These are phyloP conservation scores for Alternaria arbusti DNA, from an alignment of 2,329 filamentous ascomycete species.

Conservation along the genomic window DNA sequence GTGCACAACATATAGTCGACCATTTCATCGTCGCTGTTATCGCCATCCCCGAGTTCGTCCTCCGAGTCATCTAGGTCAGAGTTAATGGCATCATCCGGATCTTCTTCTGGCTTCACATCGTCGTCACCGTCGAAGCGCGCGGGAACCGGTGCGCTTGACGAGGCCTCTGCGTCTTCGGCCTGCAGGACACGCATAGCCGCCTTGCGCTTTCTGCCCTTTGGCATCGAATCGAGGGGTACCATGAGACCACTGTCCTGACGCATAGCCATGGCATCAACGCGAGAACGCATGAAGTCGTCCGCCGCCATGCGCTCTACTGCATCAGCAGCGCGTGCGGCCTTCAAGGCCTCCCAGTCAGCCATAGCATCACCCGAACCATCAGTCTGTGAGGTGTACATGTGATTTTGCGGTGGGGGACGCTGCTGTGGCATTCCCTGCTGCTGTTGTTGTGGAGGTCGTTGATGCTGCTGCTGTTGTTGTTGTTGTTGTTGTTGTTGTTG, in stretches of 20 bases:
- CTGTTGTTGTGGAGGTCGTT: conserved; percentile 14
- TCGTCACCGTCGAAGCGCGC: conserved; percentile 64
- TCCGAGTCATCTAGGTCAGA: conserved; percentile 96
- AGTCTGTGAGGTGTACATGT: conserved; percentile 65
- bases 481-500: conserved; percentile 32
- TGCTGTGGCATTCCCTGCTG: conserved; percentile 38
- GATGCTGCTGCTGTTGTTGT: conserved; percentile 43
- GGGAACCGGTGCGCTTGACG: conserved; percentile 35
- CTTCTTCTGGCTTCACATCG: conserved; percentile 59
- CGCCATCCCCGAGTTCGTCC: conserved; percentile 79
- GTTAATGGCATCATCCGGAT: conserved; percentile 95
- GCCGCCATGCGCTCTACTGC: conserved; percentile 60
- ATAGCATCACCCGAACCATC: conserved; percentile 74
- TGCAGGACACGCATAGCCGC: conserved; percentile 52
- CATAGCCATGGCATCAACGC: conserved; percentile 69
- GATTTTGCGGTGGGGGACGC: conserved; percentile 31
- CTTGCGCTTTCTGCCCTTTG: conserved; percentile 51
- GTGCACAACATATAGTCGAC: conserved; percentile 97
- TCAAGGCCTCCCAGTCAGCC: conserved; percentile 63
- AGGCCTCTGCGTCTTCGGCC: conserved; percentile 59
- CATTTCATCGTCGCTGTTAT: conserved; percentile 83
- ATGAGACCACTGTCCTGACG: conserved; percentile 78
- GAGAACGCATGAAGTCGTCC: conserved; percentile 71
- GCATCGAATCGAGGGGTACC: conserved; percentile 69
- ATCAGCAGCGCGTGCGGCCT: conserved; percentile 64